Evolutionary conservation across 768 basidiomycete species (phyloP), one percentile per base, ranked within the genome.

Genomic region (Boletus pseudo-olivaceus): DNA sequence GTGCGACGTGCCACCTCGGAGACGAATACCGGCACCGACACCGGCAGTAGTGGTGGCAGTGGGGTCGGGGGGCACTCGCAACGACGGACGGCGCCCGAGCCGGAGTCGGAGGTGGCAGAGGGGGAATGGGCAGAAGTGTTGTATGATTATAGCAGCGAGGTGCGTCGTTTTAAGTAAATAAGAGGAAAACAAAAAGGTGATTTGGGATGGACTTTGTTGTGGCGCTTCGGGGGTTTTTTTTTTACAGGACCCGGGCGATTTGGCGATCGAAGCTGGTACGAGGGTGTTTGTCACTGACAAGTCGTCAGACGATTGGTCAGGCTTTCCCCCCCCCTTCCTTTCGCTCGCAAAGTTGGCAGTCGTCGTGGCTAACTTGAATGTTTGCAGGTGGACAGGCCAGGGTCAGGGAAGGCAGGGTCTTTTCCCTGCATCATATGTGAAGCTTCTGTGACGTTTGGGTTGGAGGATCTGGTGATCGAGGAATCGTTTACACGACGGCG

Each of bases 51-150:
- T 53, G 32, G 27, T 3, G 23, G 39, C 15, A 15, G 47, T n/a
- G 19, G 20, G 40, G 8, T 47, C 11, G 20, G 26, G 14, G 14
- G 14, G 12, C 47, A 6, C 12, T 7, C 8, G 11, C 34, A 48
- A 14, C 34, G 34, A 23, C 46, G 17, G 34, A 4, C 26, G 23
- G n/a, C 11, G 34, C 39, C 40, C 10, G 74, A 74, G 57, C 64
- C 29, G 7, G 43, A 32, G 27, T 14, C 66, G 3, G 74, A 75
- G 42, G 75, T 71, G 47, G 62, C 62, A 9, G 62, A 71, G 34
- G 88, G 87, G 5, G 85, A 88, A 56, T 92, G 90, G 90, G 88
- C 82, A 15, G 83, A 90, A 61, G 90, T 76, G 5, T 60, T 89
- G 68, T 92, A 91, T 63, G 88, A 88, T 55, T 92, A 88, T 72